Evolutionary conservation across 78 protist species (phyloP).

Genomic region (Diacronema lutheri): DNA sequence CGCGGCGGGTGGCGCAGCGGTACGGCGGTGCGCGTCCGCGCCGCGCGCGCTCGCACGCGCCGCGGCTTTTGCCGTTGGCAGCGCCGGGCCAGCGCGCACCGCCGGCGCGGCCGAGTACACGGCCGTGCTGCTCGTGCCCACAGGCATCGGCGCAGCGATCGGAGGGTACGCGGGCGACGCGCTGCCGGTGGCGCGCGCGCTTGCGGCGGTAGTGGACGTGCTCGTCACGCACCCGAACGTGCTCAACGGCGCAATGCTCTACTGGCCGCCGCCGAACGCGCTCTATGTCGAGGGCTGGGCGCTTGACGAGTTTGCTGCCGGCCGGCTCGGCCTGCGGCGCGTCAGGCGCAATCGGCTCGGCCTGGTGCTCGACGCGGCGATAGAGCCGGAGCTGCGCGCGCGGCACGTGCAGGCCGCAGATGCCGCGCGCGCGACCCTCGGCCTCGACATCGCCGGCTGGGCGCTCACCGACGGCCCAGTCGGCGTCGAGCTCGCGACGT

Average conservation of each 20-base stretch:
- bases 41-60: no score
- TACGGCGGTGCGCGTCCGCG: no score
- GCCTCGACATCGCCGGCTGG: background rate
- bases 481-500: background rate
- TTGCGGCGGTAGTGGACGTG: background rate
- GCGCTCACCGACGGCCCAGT: conserved; percentile 5
- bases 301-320: conserved; percentile 29
- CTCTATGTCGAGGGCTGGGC: conserved; percentile 26
- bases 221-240: conserved; percentile 34
- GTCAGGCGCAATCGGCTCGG: background rate
- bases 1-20: no score
- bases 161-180: conserved; percentile 39
- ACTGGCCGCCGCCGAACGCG: conserved; percentile 11
- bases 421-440: conserved; percentile 23
- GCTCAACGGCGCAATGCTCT: conserved; percentile 30
- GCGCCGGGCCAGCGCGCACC: no score
- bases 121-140: conserved; percentile 20
- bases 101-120: no score
- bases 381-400: background rate
- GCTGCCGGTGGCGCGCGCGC: conserved; percentile 22
- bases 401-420: conserved; percentile 38
- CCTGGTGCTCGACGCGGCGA: conserved; percentile 24
- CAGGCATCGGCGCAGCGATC: conserved; percentile 30
- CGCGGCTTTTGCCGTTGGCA: no score
- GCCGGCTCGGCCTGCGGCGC: conserved; percentile 3